Base-by-base conservation (phyloP, 75 land plant species). In the Azolla pinnata region DNA sequence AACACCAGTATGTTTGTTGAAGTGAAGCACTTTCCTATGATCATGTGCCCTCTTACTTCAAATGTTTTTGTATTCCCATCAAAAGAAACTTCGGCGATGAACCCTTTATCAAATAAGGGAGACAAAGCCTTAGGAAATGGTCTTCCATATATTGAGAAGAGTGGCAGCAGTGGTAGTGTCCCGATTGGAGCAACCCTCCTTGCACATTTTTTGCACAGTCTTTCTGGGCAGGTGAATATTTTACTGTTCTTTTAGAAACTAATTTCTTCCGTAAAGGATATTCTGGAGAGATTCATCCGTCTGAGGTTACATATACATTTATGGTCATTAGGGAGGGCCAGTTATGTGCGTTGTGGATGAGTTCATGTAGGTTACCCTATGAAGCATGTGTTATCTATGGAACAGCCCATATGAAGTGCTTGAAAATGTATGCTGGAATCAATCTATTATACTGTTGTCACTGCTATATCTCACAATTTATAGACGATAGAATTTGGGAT, bases 191-290 rank as follows among this genome's bases (percentile, higher is more conserved):
- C 82, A 44, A 83, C 75, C 19, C 81, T 88, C 23, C 87, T 84
- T n/a, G 97, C 87, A 45, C 80, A 92, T 77, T 85, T 88, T 70
- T 81, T 92, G 47, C 92, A 92, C 49, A 82, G 85, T 71, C 53
- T 88, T 45, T 83, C 81, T 67, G 78, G 70, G 33, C 87, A 88
- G 96, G 97, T 92, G 67, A 50, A 34, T 33, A 40, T 48, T 44
- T 31, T n/a, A n/a, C n/a, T n/a, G n/a, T 59, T 31, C 46, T 48
- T 25, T 17, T 24, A 12, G 38, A 0, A 28, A 56, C 17, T 18
- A 16, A 34, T 56, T 35, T n/a, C 40, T 50, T 50, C 16, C 44
- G 16, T 16, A 42, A 42, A 10, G 44, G 44, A 42, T 9, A 10
- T 10, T 42, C 16, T 42, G 44, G 9, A 42, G 44, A 9, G 14